phyloP scores from a whole-genome alignment of 2,329 filamentous ascomycete species.

The Didymosphaeria variabile region DNA sequence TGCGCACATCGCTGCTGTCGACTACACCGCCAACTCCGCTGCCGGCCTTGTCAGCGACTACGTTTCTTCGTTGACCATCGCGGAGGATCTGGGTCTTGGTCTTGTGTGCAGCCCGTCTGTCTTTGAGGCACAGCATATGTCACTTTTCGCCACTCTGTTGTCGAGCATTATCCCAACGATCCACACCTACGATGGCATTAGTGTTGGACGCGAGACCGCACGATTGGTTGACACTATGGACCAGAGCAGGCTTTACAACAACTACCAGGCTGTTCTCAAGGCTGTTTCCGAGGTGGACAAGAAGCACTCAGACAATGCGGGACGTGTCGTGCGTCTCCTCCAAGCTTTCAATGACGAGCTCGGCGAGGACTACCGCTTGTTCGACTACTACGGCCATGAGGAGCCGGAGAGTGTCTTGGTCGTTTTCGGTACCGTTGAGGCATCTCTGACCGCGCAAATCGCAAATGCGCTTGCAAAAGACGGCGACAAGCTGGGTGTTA shows the following conservation, averaged over 20 bases:
- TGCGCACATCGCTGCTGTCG: conserved; percentile 88
- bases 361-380: conserved; percentile 89
- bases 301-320: conserved; percentile 75
- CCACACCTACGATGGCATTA: conserved; percentile 88
- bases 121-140: conserved; percentile 95
- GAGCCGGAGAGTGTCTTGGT: conserved; percentile 84
- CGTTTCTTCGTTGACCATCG: conserved; percentile 77
- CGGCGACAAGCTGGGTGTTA: conserved; percentile 81
- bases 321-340: conserved; percentile 75
- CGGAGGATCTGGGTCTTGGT: conserved; percentile 89
- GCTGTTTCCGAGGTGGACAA: conserved; percentile 70
- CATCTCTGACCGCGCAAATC: conserved; percentile 84
- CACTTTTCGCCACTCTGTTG: conserved; percentile 83
- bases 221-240: conserved; percentile 84
- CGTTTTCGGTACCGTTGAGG: conserved; percentile 91
- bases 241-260: conserved; percentile 72
- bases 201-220: conserved; percentile 81
- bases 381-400: conserved; percentile 91
- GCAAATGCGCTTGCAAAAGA: conserved; percentile 75
- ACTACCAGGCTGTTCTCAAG: conserved; percentile 73
- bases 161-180: conserved; percentile 82
- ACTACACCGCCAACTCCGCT: conserved; percentile 74
- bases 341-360: conserved; percentile 87
- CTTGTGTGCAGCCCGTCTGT: conserved; percentile 85
- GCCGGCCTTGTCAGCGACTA: conserved; percentile 88